A percentile compares a stretch with the other conserved stretches of the same genome.
Evolutionary conservation across 306 rosid species (phyloP).

Genomic region (Medicago arabica): DNA sequence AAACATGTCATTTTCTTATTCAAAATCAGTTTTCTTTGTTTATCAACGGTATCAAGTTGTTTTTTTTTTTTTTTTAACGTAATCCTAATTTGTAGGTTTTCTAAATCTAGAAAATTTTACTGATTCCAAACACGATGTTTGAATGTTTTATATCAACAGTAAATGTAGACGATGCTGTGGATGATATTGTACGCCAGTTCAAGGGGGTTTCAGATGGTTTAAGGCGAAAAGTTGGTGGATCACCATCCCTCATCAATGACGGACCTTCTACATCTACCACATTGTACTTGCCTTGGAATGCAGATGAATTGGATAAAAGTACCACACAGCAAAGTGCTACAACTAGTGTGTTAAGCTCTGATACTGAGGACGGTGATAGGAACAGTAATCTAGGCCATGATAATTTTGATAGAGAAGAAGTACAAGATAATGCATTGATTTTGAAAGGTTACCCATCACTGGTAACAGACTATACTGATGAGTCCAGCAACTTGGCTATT

Average conservation of each 20-base stretch:
- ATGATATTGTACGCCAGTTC: slow-evolving; percentile 93
- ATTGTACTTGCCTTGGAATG: slow-evolving; percentile 55
- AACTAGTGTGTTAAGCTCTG: slow-evolving; percentile 69
- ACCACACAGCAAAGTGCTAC: slow-evolving; percentile 52
- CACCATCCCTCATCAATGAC: slow-evolving; percentile 55
- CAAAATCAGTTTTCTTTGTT: slow-evolving; percentile 9
- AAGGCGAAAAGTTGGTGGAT: slow-evolving; percentile 69
- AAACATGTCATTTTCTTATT: slow-evolving; percentile 12
- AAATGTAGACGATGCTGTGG: slow-evolving; percentile 94
- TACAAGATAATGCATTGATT: slow-evolving; percentile 60
- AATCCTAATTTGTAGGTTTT: background rate
- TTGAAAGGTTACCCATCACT: slow-evolving; percentile 58
- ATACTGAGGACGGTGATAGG: slow-evolving; percentile 64
- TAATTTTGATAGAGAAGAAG: slow-evolving; percentile 47
- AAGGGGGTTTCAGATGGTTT: slow-evolving; percentile 96
- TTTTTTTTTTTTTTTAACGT: slow-evolving; percentile 25
- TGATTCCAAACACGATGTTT: slow-evolving; percentile 29
- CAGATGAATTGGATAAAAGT: slow-evolving; percentile 59
- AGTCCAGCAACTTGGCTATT: slow-evolving; percentile 45
- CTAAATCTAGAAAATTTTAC: background rate
- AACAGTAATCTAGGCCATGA: slow-evolving; percentile 46
- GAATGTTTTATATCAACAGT: slow-evolving; percentile 56
- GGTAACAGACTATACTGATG: slow-evolving; percentile 50
- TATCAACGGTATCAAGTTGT: background rate
- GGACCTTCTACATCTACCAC: slow-evolving; percentile 51